Evolutionary conservation across 257 asterid species (phyloP), one percentile per base, ranked within the genome.

Genomic region (Euphrasia confusa): DNA sequence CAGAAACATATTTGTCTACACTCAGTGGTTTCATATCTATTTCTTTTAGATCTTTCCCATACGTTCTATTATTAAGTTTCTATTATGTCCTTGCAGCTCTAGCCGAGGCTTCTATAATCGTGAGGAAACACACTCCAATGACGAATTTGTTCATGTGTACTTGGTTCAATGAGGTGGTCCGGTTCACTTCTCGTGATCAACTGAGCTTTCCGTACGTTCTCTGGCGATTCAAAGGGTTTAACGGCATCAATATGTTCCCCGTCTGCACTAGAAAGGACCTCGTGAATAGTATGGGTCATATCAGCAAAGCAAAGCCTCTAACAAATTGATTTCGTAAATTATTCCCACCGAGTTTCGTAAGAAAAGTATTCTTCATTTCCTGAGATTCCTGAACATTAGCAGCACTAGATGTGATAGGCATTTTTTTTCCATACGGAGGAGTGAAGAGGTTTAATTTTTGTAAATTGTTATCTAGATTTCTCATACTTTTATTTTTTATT

Each of bases 221-320:
- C 2, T 93, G 97, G 97, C 82, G 86, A 65, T 84, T 93, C 76
- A 82, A 83, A 68, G 94, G 76, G 64, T 67, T 87, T 10, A 75
- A 10, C 65, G 75, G 75, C 61, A 78, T 93, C 68, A 82, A 89
- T 39, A 74, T 87, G 83, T 93, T 93, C 76, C 96, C 97, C 0
- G 99, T 93, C 68, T 87, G 99, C 82, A 85, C 81, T 3, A 85
- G 99, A 66, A 93, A 93, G 78, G 99, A 93, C 80, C 87, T 93
- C 47, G 99, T 93, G 56, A 93, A 93, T 71, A 93, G 96, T 77
- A 89, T 89, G 86, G 97, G 99, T 39, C 99, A 93, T 68, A 67
- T 93, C 63, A 88, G 97, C 75, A 93, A 93, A 77, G 94, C 99
- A 9, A 93, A 87, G 82, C 94, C 96, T 74, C 79, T 89, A 55